These are phyloP conservation scores for Gaertneriomyces sp. DNA, from an alignment of 192 early-diverging fungal species.

Conservation along the genomic window DNA sequence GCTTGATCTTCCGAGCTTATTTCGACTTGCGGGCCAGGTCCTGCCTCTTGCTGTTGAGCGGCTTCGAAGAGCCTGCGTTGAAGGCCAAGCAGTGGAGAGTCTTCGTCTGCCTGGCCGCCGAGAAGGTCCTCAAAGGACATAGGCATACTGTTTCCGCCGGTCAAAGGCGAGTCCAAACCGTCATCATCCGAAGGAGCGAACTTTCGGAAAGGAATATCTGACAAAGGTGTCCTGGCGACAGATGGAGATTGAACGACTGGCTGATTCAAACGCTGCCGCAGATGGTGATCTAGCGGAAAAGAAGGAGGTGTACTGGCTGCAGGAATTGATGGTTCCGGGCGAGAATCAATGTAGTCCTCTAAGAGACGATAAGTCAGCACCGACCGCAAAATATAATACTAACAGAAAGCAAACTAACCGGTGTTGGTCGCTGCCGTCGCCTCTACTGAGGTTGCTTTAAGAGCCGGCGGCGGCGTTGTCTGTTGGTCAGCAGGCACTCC, in stretches of 20 bases:
- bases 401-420: not conserved
- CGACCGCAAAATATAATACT: not conserved
- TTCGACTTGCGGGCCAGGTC: too few relatives aligned
- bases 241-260: not conserved
- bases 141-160: not conserved
- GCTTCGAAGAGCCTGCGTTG: not conserved
- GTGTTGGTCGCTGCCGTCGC: not conserved
- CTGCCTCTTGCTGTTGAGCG: not conserved
- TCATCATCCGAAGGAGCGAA: too few relatives aligned
- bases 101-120: not conserved
- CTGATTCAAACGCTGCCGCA: not conserved
- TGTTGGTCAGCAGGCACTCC: slow-evolving; percentile 10
- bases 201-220: too few relatives aligned
- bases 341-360: not conserved
- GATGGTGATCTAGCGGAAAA: not conserved
- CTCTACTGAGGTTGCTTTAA: not conserved
- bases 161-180: not conserved
- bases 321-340: not conserved
- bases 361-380: not conserved
- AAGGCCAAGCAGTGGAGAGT: not conserved
- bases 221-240: too few relatives aligned
- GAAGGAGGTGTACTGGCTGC: not conserved
- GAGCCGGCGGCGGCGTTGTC: not conserved
- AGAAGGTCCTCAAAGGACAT: not conserved
- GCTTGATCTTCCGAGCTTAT: too few relatives aligned